These are phyloP conservation scores for Teunomyces atbi DNA, from an alignment of 805 yeast species.

Conservation along the genomic window DNA sequence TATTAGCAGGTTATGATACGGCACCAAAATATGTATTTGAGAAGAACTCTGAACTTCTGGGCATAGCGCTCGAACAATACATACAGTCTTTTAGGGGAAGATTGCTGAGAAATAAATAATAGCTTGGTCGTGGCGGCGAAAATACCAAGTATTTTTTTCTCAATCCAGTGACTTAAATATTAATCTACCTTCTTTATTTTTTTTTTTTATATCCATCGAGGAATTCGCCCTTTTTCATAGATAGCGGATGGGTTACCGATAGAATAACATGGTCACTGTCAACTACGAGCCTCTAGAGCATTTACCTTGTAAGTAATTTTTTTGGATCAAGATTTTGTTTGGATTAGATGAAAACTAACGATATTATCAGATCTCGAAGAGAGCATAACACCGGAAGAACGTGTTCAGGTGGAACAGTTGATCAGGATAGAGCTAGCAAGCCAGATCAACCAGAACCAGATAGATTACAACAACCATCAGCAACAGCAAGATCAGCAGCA, in stretches of 20 bases:
- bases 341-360: constrained; percentile 9
- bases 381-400: constrained; percentile 33
- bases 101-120: too few relatives aligned
- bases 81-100: neutral
- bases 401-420: constrained; percentile 34
- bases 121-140: neutral
- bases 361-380: constrained; percentile 29
- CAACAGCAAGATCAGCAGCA: constrained; percentile 8
- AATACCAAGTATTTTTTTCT: neutral
- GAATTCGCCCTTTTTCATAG: neutral
- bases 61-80: neutral
- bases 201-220: neutral
- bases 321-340: too few relatives aligned
- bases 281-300: constrained; percentile 37
- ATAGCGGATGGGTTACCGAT: neutral
- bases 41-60: neutral
- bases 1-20: neutral
- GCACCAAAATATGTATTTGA: neutral
- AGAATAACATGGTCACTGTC: constrained; percentile 12
- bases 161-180: too few relatives aligned
- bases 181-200: neutral
- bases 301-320: constrained; percentile 36
- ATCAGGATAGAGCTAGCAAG: constrained; percentile 23
- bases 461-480: constrained; percentile 8
- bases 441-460: constrained; percentile 2